Conservation (phyloP, 2,329 filamentous ascomycete species). For the Cytospora piceicola region DNA sequence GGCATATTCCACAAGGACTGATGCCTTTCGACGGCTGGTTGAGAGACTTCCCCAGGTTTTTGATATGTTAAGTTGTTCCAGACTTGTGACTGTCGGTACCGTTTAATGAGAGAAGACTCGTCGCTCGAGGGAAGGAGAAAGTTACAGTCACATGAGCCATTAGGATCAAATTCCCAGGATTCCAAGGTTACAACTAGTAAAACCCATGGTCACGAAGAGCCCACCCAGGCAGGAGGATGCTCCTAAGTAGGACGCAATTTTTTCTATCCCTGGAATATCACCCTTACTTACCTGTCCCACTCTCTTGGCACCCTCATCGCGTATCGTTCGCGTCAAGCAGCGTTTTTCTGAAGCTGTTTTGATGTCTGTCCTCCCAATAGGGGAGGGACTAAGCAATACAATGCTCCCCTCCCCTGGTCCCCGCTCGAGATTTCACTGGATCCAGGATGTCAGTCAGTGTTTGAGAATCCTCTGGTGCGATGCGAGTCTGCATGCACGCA, state of each 20-base stretch:
- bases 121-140: not conserved
- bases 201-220: conserved; percentile 6
- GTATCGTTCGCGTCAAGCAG: conserved; percentile 21
- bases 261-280: not conserved
- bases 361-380: conserved; percentile 17
- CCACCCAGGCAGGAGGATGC: conserved; percentile 5
- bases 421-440: conserved; percentile 4
- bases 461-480: conserved; percentile 15
- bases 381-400: conserved; percentile 4
- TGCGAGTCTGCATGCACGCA: conserved; percentile 14
- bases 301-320: not conserved
- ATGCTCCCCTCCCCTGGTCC: conserved; percentile 15
- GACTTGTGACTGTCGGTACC: not conserved
- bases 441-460: conserved; percentile 6
- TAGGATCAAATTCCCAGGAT: conserved; percentile 5
- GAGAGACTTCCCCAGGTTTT: not conserved
- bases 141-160: not conserved
- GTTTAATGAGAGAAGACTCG: not conserved
- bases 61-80: no score
- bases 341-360: conserved; percentile 14
- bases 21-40: conserved; percentile 7
- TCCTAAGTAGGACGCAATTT: not conserved
- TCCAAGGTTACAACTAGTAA: not conserved
- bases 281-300: no score
- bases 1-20: conserved; percentile 5